A percentile compares a stretch with the other conserved stretches of the same genome.
These are phyloP conservation scores for Artemisia tridentata DNA, from an alignment of 129 eudicot species.

Conservation along the genomic window DNA sequence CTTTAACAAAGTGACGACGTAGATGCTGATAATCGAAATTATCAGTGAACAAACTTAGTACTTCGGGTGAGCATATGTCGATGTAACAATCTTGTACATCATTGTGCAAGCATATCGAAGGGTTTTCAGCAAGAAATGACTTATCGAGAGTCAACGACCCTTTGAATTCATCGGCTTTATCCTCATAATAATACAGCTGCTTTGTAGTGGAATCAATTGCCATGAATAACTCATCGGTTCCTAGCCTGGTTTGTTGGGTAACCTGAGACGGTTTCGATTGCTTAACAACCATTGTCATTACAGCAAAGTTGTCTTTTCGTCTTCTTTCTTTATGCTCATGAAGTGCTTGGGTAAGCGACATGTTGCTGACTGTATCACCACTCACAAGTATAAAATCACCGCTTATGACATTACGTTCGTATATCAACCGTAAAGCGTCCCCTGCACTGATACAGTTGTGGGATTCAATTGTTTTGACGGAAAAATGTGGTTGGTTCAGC, in stretches of 20 bases:
- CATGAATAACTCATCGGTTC: conserved; percentile 91
- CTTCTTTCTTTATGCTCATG: conserved; percentile 86
- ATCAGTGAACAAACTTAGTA: conserved; percentile 81
- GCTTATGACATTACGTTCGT: conserved; percentile 73
- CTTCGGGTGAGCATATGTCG: conserved; percentile 90
- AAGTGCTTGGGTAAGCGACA: conserved; percentile 75
- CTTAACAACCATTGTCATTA: conserved; percentile 94
- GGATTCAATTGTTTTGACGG: conserved; percentile 81
- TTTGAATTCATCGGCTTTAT: conserved; percentile 54
- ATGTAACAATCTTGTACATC: conserved; percentile 97
- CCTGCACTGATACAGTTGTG: conserved; percentile 81
- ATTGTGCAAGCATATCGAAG: conserved; percentile 61
- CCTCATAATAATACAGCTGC: conserved; percentile 80
- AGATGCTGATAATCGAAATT: conserved; percentile 98
- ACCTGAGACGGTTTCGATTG: conserved; percentile 80
- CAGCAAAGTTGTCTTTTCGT: conserved; percentile 76
- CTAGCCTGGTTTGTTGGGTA: conserved; percentile 85
- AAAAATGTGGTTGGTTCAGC: conserved; percentile 70
- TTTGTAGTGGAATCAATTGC: conserved; percentile 79
- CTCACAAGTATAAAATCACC: conserved; percentile 95
- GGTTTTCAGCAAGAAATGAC: conserved; percentile 55
- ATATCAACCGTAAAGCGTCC: conserved; percentile 87
- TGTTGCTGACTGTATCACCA: conserved; percentile 97
- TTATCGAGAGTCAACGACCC: conserved; percentile 69
- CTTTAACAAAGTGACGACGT: conserved; percentile 93